Evolutionary conservation across 495 filamentous ascomycete species (phyloP), one percentile per base, ranked within the genome.

Genomic region (Penicillium soppii): DNA sequence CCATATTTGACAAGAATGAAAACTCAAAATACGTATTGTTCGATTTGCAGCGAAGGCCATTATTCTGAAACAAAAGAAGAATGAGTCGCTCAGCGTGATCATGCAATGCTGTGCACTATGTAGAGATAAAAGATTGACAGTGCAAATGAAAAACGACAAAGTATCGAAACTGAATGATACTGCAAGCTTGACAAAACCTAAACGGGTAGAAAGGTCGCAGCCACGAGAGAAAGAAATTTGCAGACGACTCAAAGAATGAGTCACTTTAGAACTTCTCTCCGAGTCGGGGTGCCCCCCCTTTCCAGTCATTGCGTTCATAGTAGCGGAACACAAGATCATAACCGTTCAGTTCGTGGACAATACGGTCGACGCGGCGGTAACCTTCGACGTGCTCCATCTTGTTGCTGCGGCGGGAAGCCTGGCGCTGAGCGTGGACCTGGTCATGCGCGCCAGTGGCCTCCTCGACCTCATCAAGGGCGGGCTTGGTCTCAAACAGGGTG

Each of bases 291-390:
- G 76, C 77, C 54, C 87, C 86, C 56, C 89, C 90, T 69, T 86
- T 83, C 92, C 91, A 97, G 57, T 88, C 92, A 57, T 92, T 81
- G 47, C 91, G 84, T 76, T 97, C 92, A 66, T 95, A 99, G 76
- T 90, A 97, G 50, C 92, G 83, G 73, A 99, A 99, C 41, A 99
- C 87, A 26, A 97, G 79, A 70, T 97, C 91, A 65, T 99, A 99
- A 27, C 94, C 95, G 61, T 99, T 92, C 54, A 99, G 82, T 59
- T 97, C 94, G 63, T 99, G 95, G 26, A 97, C 90, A 54, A 97
- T 97, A 45, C 91, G 87, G 64, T 99, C 95, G 36, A 96, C 83
- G 20, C 95, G 82, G 30, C 87, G 82, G 63, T 99, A 99, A 6
- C 95, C 95, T 60, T 81, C 78, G 46, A 99, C 87, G 39, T 75